Conservation (phyloP, 805 yeast genomes). For the Priceomyces haplophilus region DNA sequence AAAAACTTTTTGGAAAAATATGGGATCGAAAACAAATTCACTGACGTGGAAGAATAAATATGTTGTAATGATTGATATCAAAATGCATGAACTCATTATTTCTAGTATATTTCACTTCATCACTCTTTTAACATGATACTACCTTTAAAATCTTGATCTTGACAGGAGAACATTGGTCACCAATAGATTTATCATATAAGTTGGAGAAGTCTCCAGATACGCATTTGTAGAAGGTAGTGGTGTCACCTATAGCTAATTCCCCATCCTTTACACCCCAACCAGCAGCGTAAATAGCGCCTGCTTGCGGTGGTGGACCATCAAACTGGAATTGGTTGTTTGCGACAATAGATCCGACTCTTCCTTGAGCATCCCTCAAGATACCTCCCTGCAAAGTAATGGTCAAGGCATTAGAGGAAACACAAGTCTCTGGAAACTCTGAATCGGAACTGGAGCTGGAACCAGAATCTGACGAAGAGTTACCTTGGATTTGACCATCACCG, state of each 20-base stretch:
- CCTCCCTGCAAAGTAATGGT: constrained; percentile 52
- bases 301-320: constrained; percentile 80
- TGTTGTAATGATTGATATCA: not conserved
- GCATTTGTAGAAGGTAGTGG: constrained; percentile 68
- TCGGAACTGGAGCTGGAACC: constrained; percentile 12
- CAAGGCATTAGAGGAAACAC: constrained; percentile 49
- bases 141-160: constrained; percentile 17
- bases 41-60: not conserved
- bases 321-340: constrained; percentile 78
- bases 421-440: constrained; percentile 30
- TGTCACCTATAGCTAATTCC: constrained; percentile 61
- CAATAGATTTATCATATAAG: constrained; percentile 57
- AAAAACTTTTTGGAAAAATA: not conserved
- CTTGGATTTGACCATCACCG: constrained; percentile 32
- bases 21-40: not conserved
- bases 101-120: not conserved
- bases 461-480: constrained; percentile 31
- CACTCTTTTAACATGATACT: constrained; percentile 12
- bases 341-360: constrained; percentile 76
- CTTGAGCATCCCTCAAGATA: constrained; percentile 53
- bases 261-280: constrained; percentile 57
- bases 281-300: constrained; percentile 62
- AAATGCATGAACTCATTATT: constrained; percentile 1
- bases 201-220: constrained; percentile 75
- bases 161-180: constrained; percentile 42